Percentiles rank a stretch among this genome's conserved stretches.
phyloP scores from a whole-genome alignment of 106 monocot species.

The Dendrobium chrysotoxum region DNA sequence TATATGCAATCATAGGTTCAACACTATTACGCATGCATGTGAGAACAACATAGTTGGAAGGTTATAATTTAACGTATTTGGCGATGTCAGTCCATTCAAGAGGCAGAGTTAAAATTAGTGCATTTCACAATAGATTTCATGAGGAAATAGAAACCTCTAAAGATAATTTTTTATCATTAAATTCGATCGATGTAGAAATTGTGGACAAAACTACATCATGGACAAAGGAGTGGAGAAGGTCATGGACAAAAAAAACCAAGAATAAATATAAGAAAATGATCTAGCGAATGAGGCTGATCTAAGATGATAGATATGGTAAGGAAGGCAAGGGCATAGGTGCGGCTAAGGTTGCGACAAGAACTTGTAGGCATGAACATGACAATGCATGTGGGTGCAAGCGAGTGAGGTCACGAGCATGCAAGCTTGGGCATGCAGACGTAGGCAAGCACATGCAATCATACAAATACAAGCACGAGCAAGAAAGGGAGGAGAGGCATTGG shows the following conservation, averaged over 20 bases:
- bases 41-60: no score
- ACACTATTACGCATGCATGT: no score
- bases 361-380: not conserved
- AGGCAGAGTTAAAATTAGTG: no score
- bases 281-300: not conserved
- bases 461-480: no score
- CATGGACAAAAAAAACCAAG: not conserved
- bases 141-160: not conserved
- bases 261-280: not conserved
- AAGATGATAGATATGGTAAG: not conserved
- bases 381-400: not conserved
- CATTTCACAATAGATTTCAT: not conserved
- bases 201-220: not conserved
- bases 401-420: not conserved
- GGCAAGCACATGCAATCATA: not conserved
- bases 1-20: no score
- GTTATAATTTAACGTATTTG: no score
- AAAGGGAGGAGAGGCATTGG: no score
- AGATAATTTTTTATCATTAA: not conserved
- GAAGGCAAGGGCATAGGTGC: not conserved
- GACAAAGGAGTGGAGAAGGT: not conserved
- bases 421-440: not conserved
- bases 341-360: not conserved
- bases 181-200: not conserved
- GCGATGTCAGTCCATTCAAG: no score